phyloP scores from a whole-genome alignment of 78 protist species.

The Dictyostelium intermedium region DNA sequence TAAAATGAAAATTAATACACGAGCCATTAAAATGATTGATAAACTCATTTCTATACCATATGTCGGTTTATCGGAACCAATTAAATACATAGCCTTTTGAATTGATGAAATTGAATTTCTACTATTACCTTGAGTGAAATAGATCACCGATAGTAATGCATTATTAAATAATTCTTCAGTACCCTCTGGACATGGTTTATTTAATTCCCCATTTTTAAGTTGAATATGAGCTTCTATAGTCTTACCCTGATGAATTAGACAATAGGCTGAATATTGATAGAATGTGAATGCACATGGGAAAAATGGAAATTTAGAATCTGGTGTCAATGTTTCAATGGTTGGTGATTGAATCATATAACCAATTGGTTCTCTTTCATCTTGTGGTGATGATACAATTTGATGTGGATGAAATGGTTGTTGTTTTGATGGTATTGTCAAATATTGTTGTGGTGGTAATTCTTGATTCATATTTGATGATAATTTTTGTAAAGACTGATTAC shows the following conservation, averaged over 20 bases:
- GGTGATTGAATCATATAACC: background rate
- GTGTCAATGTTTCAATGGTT: background rate
- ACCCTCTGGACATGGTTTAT: conserved; percentile 24
- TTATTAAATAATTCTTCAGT: conserved; percentile 7
- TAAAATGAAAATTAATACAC: background rate
- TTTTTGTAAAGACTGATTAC: background rate
- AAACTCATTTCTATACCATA: background rate
- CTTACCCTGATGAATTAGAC: conserved; percentile 7
- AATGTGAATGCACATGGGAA: background rate
- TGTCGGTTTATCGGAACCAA: background rate
- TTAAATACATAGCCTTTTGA: background rate
- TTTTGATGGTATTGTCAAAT: background rate
- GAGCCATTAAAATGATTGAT: background rate
- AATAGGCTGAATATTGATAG: background rate
- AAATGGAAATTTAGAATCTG: background rate
- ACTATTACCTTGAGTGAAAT: background rate
- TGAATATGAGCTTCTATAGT: conserved; percentile 9
- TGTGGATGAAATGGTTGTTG: background rate
- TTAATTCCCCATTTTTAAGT: background rate
- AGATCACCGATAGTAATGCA: background rate
- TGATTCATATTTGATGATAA: background rate
- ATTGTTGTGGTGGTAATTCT: background rate
- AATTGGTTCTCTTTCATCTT: background rate
- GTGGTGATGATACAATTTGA: background rate
- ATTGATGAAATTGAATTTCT: background rate